phyloP scores from a whole-genome alignment of 1,284 basidiomycete species.

The Trametes versicolor region DNA sequence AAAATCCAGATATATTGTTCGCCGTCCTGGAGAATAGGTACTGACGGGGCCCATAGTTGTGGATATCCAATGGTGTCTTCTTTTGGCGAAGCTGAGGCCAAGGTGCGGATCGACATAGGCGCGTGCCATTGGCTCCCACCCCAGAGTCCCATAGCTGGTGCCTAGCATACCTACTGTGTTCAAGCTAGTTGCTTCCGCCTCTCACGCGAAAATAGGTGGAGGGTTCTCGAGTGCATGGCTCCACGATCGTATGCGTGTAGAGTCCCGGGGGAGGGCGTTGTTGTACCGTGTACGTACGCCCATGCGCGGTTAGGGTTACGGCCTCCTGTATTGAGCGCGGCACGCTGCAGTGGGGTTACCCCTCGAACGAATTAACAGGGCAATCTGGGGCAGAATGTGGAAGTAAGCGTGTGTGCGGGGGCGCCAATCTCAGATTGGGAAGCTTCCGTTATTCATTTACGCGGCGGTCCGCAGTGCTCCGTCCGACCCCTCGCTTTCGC shows the following conservation, averaged over 20 bases:
- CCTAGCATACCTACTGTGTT: background rate
- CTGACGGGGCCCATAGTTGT: background rate
- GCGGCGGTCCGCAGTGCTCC: slow-evolving; percentile 22
- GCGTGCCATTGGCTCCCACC: background rate
- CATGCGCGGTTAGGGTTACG: background rate
- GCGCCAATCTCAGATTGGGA: slow-evolving; percentile 23
- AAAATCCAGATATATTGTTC: background rate
- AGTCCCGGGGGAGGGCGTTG: background rate
- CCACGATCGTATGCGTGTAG: background rate
- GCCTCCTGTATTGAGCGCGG: background rate
- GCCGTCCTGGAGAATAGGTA: background rate
- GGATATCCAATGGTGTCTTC: slow-evolving; percentile 2
- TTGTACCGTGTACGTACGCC: too few relatives aligned
- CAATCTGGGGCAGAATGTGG: background rate
- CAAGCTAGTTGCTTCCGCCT: slow-evolving; percentile 9
- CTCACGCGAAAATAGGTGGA: slow-evolving; percentile 4
- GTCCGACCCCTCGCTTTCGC: background rate
- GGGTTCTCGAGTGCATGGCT: background rate
- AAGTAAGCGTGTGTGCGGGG: background rate
- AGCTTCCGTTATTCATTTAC: slow-evolving; percentile 15
- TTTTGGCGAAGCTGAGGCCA: background rate
- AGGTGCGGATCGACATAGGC: background rate
- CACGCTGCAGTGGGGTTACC: background rate
- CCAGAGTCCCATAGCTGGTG: background rate
- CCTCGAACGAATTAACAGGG: background rate